phyloP scores from a whole-genome alignment of 345 rosid genomes.

The Eucalyptus dawsonii region DNA sequence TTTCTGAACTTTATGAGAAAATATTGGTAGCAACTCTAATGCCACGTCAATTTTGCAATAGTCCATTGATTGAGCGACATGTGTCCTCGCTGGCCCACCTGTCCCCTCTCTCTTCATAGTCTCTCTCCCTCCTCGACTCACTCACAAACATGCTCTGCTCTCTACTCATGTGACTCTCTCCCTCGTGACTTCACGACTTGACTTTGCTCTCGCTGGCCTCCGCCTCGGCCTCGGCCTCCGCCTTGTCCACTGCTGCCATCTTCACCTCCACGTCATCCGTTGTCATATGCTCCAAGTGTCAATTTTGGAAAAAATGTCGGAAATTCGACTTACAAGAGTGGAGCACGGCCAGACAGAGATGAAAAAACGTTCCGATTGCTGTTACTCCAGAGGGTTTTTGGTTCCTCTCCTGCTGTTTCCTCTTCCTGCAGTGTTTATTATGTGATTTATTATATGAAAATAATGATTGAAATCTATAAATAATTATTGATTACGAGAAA shows the following conservation, averaged over 20 bases:
- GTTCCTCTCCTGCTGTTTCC: constrained; percentile 91
- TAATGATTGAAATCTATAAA: no score
- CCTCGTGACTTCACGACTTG: neutral
- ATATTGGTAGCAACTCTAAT: no score
- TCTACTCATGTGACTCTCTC: no score
- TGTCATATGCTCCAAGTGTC: constrained; percentile 2
- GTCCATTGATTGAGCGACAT: neutral
- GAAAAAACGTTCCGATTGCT: constrained; percentile 72
- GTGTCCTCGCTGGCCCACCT: neutral
- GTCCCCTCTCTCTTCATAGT: neutral
- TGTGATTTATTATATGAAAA: no score
- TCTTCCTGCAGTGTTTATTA: no score
- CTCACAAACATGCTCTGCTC: no score
- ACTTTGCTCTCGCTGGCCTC: no score
- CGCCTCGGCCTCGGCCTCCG: no score
- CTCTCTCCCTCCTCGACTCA: neutral
- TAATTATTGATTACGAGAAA: no score
- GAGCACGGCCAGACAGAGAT: constrained; percentile 79
- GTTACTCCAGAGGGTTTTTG: constrained; percentile 96
- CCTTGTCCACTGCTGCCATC: no score
- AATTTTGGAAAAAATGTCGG: constrained; percentile 45
- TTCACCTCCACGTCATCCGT: no score
- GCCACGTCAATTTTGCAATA: neutral
- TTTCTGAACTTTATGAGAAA: neutral
- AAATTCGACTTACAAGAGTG: constrained; percentile 55